Percentiles rank a stretch among this genome's conserved stretches.
Evolutionary conservation across 2,329 filamentous ascomycete genomes (phyloP).

Genomic region (Phoma sp.): DNA sequence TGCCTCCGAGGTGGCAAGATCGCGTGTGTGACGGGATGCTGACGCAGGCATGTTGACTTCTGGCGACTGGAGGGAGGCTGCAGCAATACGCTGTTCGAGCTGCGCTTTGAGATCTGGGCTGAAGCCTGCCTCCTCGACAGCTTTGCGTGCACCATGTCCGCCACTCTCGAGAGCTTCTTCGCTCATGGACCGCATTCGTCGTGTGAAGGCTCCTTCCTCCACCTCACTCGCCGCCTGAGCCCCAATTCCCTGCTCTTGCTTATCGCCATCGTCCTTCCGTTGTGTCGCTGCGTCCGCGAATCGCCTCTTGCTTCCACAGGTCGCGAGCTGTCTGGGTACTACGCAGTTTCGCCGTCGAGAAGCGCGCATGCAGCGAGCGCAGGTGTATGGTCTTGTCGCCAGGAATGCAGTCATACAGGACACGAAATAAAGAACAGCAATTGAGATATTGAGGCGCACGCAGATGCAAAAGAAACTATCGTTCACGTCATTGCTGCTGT

Average conservation of each 20-base stretch:
- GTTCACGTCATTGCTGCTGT: conserved; percentile 23
- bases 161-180: conserved; percentile 63
- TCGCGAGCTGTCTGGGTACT: conserved; percentile 12
- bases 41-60: conserved; percentile 61
- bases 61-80: conserved; percentile 62
- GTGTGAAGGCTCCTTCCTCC: conserved; percentile 62
- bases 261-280: conserved; percentile 16
- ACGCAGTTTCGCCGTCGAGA: conserved; percentile 23
- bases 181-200: conserved; percentile 64
- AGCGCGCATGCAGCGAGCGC: conserved; percentile 50
- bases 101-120: conserved; percentile 64
- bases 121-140: conserved; percentile 67
- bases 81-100: conserved; percentile 64
- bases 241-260: not conserved
- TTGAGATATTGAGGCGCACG: not conserved
- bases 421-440: conserved; percentile 2
- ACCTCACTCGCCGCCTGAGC: conserved; percentile 17
- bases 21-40: conserved; percentile 71
- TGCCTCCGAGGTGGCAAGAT: conserved; percentile 69
- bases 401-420: conserved; percentile 39
- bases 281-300: conserved; percentile 30
- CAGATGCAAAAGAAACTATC: conserved; percentile 14
- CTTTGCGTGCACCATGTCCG: conserved; percentile 60
- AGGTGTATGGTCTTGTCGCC: conserved; percentile 36
- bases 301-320: conserved; percentile 19